Evolutionary conservation across 805 yeast genomes (phyloP).

Genomic region (Zygotorulaspora chibaensis): DNA sequence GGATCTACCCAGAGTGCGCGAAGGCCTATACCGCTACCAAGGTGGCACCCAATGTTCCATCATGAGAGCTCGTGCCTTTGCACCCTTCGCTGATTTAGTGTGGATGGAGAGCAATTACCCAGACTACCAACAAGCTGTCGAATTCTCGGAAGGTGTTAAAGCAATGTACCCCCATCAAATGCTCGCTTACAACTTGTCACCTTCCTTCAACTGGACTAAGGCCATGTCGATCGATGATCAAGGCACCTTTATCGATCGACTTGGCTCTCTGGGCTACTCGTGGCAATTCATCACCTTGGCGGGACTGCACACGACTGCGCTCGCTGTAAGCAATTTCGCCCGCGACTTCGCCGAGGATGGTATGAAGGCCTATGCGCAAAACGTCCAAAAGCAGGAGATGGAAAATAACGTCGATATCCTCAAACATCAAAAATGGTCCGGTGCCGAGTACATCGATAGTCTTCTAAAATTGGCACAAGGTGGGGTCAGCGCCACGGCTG

Average conservation of each 20-base stretch:
- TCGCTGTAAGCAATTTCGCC: slow-evolving; percentile 83
- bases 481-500: slow-evolving; percentile 92
- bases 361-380: slow-evolving; percentile 92
- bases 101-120: slow-evolving; percentile 99
- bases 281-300: slow-evolving; percentile 99
- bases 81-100: slow-evolving; percentile 90
- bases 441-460: slow-evolving; percentile 93
- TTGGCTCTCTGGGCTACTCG: slow-evolving; percentile 84
- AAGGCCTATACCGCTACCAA: slow-evolving; percentile 91
- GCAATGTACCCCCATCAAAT: slow-evolving; percentile 81
- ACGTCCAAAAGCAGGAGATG: slow-evolving; percentile 83
- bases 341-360: slow-evolving; percentile 74
- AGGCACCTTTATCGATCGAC: slow-evolving; percentile 81
- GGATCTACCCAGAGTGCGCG: slow-evolving; percentile 93
- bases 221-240: slow-evolving; percentile 88
- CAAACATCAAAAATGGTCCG: slow-evolving; percentile 98
- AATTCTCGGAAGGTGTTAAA: slow-evolving; percentile 89
- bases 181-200: slow-evolving; percentile 95
- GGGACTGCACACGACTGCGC: slow-evolving; percentile 92
- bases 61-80: slow-evolving; percentile 91
- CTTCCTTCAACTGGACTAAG: slow-evolving; percentile 96
- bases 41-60: slow-evolving; percentile 98
- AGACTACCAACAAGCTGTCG: slow-evolving; percentile 88
- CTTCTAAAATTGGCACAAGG: slow-evolving; percentile 87
- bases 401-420: slow-evolving; percentile 89